phyloP scores from a whole-genome alignment of 2,329 filamentous ascomycete genomes.

The Kalmusia sp. region DNA sequence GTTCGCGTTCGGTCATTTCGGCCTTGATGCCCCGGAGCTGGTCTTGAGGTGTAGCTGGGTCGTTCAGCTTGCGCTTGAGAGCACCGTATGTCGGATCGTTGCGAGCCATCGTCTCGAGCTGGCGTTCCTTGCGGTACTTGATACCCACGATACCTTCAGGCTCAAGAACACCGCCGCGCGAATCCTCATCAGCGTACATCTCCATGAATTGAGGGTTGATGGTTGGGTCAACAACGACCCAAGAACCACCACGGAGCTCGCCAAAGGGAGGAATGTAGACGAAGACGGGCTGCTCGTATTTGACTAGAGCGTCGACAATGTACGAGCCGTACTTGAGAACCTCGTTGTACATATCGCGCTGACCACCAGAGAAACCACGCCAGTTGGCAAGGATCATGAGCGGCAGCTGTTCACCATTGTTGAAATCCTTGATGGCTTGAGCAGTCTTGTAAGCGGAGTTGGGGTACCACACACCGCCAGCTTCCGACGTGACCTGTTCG shows the following conservation, averaged over 20 bases:
- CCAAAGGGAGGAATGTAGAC: conserved; percentile 98
- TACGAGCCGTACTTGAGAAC: conserved; percentile 99
- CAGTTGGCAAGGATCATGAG: conserved; percentile 99
- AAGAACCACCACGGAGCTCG: conserved; percentile 97
- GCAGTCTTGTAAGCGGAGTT: conserved; percentile 99
- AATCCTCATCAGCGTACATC: conserved; percentile 97
- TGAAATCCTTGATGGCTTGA: conserved; percentile 98
- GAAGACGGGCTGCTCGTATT: conserved; percentile 98
- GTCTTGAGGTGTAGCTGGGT: conserved; percentile 73
- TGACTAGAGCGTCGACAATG: conserved; percentile 97
- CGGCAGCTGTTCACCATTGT: conserved; percentile 96
- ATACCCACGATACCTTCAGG: conserved; percentile 98
- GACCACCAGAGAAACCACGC: conserved; percentile 99
- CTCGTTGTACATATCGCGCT: conserved; percentile 99
- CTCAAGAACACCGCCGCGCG: conserved; percentile 95
- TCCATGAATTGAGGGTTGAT: conserved; percentile 98
- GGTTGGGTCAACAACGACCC: conserved; percentile 98
- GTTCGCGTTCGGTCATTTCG: conserved; percentile 85
- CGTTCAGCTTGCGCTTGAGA: conserved; percentile 79
- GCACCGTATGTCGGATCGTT: conserved; percentile 83
- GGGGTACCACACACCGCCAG: conserved; percentile 99
- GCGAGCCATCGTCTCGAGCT: conserved; percentile 96
- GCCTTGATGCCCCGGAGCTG: conserved; percentile 80
- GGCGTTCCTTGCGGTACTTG: conserved; percentile 97
- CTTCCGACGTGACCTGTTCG: conserved; percentile 92